A percentile compares a stretch with the other conserved stretches of the same genome.
These are phyloP conservation scores for Eremothecium gossypii DNA, from an alignment of 1,139 yeast species.

Conservation along the genomic window DNA sequence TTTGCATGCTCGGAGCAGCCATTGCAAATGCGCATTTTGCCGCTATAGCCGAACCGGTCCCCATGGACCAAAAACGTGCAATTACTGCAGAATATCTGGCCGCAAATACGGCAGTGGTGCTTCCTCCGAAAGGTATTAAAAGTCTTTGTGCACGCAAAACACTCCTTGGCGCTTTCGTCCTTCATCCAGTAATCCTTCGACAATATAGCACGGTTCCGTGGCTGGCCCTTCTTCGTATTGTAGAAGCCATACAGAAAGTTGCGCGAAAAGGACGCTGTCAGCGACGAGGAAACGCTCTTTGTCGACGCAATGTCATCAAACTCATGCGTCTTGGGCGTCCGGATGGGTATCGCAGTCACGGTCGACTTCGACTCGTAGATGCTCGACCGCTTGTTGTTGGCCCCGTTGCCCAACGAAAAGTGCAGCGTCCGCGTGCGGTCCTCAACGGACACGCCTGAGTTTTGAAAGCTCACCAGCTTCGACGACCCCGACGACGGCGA, in stretches of 20 bases:
- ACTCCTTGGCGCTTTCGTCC: slow-evolving; percentile 75
- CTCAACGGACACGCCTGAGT: slow-evolving; percentile 2
- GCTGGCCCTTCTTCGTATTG: slow-evolving; percentile 30
- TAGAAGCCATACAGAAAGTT: slow-evolving; percentile 41
- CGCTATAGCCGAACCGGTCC: slow-evolving; percentile 56
- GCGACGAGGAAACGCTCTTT: slow-evolving; percentile 30
- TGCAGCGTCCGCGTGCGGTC: slow-evolving; percentile 12
- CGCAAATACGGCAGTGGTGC: slow-evolving; percentile 93
- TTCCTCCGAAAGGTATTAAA: slow-evolving; percentile 77
- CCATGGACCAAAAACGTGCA: slow-evolving; percentile 79
- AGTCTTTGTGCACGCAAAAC: slow-evolving; percentile 64
- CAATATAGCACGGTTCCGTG: slow-evolving; percentile 33
- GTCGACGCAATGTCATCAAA: slow-evolving; percentile 23
- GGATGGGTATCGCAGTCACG: slow-evolving; percentile 28
- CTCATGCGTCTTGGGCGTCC: slow-evolving; percentile 15
- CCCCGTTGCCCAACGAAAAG: slow-evolving; percentile 20
- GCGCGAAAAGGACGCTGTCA: slow-evolving; percentile 34
- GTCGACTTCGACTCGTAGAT: slow-evolving; percentile 29
- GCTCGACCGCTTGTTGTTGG: slow-evolving; percentile 25
- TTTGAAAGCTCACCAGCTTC: slow-evolving; percentile 1
- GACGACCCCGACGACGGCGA: not conserved
- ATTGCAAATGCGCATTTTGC: slow-evolving; percentile 69
- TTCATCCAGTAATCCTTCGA: slow-evolving; percentile 86
- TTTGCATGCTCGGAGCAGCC: slow-evolving; percentile 61
- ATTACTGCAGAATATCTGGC: slow-evolving; percentile 86